Evolutionary conservation across 352 stramenopile genomes (phyloP).

Genomic region (Blastocystis sp.): DNA sequence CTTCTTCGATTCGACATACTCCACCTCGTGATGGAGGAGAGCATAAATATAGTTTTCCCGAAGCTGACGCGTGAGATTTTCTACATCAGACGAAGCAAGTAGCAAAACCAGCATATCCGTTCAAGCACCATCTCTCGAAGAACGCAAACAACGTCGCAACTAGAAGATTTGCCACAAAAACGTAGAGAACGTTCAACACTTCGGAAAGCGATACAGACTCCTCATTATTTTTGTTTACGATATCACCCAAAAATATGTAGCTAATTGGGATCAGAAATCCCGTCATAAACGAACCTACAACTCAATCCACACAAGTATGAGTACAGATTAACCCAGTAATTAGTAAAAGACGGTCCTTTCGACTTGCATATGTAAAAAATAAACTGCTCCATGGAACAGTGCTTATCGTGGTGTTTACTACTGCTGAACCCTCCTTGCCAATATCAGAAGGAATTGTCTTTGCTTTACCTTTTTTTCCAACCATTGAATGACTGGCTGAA

Average conservation of each 20-base stretch:
- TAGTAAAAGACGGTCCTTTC: background rate
- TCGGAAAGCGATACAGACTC: background rate
- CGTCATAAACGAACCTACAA: background rate
- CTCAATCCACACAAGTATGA: background rate
- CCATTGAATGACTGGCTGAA: background rate
- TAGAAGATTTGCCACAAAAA: background rate
- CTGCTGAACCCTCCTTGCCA: background rate
- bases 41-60: conserved; percentile 9
- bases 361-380: background rate
- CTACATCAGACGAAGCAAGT: background rate
- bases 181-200: background rate
- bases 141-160: background rate
- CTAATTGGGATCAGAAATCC: background rate
- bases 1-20: conserved; percentile 36
- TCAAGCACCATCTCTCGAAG: background rate
- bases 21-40: conserved; percentile 43
- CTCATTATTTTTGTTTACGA: background rate
- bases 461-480: background rate
- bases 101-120: background rate
- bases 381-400: background rate
- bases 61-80: background rate
- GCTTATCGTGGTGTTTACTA: background rate
- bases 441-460: background rate
- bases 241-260: background rate
- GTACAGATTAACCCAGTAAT: conserved; percentile 10